Percentiles rank a stretch among this genome's conserved stretches.
Conservation (phyloP, 768 basidiomycete species). For the Hirschioporus abietinus region DNA sequence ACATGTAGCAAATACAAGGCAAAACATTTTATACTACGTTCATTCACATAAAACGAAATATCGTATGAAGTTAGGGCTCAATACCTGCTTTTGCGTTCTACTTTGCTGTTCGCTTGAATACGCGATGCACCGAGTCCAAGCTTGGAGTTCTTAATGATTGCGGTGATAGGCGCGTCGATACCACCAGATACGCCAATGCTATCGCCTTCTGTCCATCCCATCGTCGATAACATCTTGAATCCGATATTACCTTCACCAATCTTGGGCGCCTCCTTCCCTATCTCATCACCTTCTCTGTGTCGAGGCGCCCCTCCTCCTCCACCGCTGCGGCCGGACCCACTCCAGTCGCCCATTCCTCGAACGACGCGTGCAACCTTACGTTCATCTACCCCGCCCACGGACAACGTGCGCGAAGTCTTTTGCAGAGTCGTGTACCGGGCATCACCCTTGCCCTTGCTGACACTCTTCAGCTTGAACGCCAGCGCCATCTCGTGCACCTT, state of each 20-base stretch:
- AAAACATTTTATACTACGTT: not conserved
- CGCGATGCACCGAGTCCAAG: constrained; percentile 68
- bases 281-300: constrained; percentile 80
- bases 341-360: constrained; percentile 29
- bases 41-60: not conserved
- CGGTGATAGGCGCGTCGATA: constrained; percentile 70
- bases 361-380: constrained; percentile 46
- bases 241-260: constrained; percentile 79
- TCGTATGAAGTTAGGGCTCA: not conserved
- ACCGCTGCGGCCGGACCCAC: constrained; percentile 26
- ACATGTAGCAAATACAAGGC: not conserved
- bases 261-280: constrained; percentile 83
- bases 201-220: constrained; percentile 89
- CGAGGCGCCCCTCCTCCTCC: constrained; percentile 31
- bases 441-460: constrained; percentile 67
- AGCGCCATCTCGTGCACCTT: constrained; percentile 75
- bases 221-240: constrained; percentile 78
- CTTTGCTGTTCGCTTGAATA: not conserved
- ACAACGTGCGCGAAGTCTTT: constrained; percentile 52
- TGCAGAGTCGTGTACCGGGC: constrained; percentile 70
- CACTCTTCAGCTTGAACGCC: constrained; percentile 72
- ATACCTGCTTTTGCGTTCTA: not conserved
- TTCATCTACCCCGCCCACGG: constrained; percentile 51
- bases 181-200: constrained; percentile 65
- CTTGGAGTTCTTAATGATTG: constrained; percentile 83